phyloP scores from a whole-genome alignment of 2,329 filamentous ascomycete species.

The Grosmannia huntii region DNA sequence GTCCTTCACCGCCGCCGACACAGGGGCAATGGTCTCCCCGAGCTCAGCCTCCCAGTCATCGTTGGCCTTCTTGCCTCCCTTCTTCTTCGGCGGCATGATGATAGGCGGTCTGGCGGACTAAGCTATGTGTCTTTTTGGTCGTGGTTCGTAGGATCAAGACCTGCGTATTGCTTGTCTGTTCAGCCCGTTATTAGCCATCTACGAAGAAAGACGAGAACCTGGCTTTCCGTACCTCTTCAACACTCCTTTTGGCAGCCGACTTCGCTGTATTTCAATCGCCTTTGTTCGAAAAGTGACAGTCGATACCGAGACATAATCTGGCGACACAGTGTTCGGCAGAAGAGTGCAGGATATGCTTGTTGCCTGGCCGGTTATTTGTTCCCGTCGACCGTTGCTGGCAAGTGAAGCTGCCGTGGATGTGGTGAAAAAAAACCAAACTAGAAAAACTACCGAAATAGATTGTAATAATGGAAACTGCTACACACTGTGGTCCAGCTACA shows the following conservation, averaged over 20 bases:
- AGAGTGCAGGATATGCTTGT: not conserved
- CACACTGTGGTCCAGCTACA: not conserved
- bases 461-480: not conserved
- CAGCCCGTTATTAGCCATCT: too few species aligned
- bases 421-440: not conserved
- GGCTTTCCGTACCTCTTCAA: not conserved
- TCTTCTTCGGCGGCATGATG: slow-evolving; percentile 75
- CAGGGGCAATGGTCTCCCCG: slow-evolving; percentile 60
- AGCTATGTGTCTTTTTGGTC: not conserved
- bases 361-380: not conserved
- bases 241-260: not conserved
- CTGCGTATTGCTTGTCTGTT: too few species aligned
- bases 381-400: not conserved
- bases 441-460: not conserved
- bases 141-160: not conserved
- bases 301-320: slow-evolving; percentile 9
- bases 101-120: slow-evolving; percentile 2
- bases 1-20: slow-evolving; percentile 33
- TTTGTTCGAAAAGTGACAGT: slow-evolving; percentile 1
- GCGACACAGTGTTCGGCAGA: not conserved
- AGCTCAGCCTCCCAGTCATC: slow-evolving; percentile 94
- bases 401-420: not conserved
- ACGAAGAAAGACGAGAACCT: too few species aligned
- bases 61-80: slow-evolving; percentile 77
- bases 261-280: slow-evolving; percentile 5